Base-by-base conservation (phyloP, 345 rosid species). In the Brassica rapa region DNA sequence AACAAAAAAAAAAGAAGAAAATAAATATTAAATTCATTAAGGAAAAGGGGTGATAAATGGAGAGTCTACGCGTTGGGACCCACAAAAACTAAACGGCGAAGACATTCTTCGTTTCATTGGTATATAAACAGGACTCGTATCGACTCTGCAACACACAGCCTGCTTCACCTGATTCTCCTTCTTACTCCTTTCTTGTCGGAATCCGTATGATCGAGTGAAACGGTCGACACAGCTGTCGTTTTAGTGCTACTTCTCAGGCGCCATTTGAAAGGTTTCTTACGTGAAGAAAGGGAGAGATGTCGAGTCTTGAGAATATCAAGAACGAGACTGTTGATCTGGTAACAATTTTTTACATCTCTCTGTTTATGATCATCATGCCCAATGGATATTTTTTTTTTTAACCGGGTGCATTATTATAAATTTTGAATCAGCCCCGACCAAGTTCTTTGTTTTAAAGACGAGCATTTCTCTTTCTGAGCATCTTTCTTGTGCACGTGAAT, bases 301-400 rank as follows among this genome's bases (percentile, higher is more conserved):
- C 77, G 63, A 77, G 80, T 63, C 89, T 89, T 66, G 93, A 89
- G 67, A 88, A 82, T 81, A 85, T 89, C 78, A 89, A 82, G 86
- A 89, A 88, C 84, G 93, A 89, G 83, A 88, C 89, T 57, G 93
- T 89, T 68, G 93, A 89, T 86, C 81, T 89, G 91, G 93, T 87
- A 85, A 57, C 65, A 55, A 49, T 55, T 37, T 7, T 55, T 55
- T 55, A 16, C 7, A 2, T 72, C 3, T 60, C 15, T 37, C 53
- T 55, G 33, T 27, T 55, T 6, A 73, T 19, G 25, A 43, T 55
- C 25, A 53, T n/a, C 5, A 35, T 29, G 27, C 67, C 4, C 62
- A 35, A 35, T 35, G 39, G 55, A 57, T 56, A 56, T 25, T 43
- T 8, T 39, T 6, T 32, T 32, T 6, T 32, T 32, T 32, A 5